Evolutionary conservation across 768 basidiomycete genomes (phyloP).

Genomic region (Suillus occidentalis): DNA sequence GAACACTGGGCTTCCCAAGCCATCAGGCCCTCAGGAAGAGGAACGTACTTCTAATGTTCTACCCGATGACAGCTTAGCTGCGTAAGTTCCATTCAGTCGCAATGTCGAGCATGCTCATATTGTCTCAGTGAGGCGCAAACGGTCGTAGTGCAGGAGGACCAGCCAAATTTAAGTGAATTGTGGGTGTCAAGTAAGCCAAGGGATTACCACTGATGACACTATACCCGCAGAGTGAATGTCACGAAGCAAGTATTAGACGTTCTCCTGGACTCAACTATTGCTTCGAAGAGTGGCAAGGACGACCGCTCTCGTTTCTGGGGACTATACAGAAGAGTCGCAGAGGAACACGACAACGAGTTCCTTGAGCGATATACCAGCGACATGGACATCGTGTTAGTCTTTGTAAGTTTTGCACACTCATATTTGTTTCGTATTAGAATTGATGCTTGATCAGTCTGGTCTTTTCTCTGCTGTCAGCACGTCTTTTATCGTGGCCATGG

Average conservation of each 20-base stretch:
- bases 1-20: too few species aligned
- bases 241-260: not conserved
- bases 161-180: not conserved
- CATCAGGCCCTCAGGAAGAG: too few species aligned
- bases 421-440: not conserved
- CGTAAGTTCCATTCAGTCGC: too few species aligned
- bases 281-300: not conserved
- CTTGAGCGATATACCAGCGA: too few species aligned
- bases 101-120: too few species aligned
- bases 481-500: constrained; percentile 12
- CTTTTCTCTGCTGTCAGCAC: constrained; percentile 15
- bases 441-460: constrained; percentile 8
- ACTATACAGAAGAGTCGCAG: too few species aligned
- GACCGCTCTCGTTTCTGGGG: too few species aligned
- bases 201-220: not conserved
- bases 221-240: not conserved
- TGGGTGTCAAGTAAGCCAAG: not conserved
- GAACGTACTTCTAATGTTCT: too few species aligned
- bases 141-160: not conserved
- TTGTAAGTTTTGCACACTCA: constrained; percentile 13
- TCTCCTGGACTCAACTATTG: not conserved
- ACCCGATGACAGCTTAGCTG: too few species aligned
- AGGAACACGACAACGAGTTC: too few species aligned
- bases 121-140: too few species aligned
- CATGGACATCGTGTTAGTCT: constrained; percentile 21